Evolutionary conservation across 2,329 filamentous ascomycete genomes (phyloP), one percentile per base, ranked within the genome.

Genomic region (Apiospora marii): DNA sequence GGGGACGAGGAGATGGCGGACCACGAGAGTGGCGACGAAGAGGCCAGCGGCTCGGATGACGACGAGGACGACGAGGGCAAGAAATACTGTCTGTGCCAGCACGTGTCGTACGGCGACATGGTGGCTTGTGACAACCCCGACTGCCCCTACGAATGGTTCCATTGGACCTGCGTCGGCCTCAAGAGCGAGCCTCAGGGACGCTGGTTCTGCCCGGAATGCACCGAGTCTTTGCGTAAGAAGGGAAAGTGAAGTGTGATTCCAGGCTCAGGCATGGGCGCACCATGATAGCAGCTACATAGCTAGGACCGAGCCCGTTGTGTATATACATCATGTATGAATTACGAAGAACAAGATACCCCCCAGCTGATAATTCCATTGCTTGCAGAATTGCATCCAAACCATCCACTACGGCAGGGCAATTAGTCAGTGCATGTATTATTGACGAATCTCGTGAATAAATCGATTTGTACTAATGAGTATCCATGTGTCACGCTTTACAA

Each of bases 71-170:
- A 91, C 71, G 92, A 92, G 74, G 93, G 95, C 82, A 92, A 93
- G 79, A 93, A 94, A 81, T 96, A 96, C 83, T 96, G 94, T 83
- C 87, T 92, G 43, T 96, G 94, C 82, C 92, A 95, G 81, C 93
- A 93, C 77, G 92, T 95, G 76, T 94, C 92, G 82, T 95, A 93
- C 79, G 94, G 94, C 74, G 92, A 96, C 79, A 96, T 96, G 94
- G 93, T 96, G 75, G 94, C 93, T 43, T 96, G 94, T 84, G 94
- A 96, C 84, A 96, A 96, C 81, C 91, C 93, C 72, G 88, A 92
- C 76, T 96, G 94, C 82, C 91, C 91, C 67, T 93, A 90, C 79
- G 93, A 96, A 83, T 96, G 94, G 94, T 96, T 96, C 81, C 94
- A 96, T 83, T 96, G 93, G 92, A 91, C 86, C 61, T 93, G 91